phyloP scores from a whole-genome alignment of 495 filamentous ascomycete genomes.

The Cercophora newfieldiana region DNA sequence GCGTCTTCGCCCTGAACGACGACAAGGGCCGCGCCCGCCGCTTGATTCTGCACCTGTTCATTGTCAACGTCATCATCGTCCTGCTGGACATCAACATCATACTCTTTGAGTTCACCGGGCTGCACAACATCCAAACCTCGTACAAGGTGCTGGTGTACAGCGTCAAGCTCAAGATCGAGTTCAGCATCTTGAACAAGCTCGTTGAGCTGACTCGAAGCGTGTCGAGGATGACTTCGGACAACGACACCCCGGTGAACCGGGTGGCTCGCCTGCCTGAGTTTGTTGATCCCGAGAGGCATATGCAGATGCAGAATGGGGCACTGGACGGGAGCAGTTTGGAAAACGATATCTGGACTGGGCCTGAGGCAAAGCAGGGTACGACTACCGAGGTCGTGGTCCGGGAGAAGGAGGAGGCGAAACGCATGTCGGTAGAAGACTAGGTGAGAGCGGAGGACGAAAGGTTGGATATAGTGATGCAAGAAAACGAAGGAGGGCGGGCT shows the following conservation, averaged over 20 bases:
- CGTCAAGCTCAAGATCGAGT: conserved; percentile 68
- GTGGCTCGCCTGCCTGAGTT: not conserved
- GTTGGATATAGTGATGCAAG: no score
- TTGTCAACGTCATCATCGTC: conserved; percentile 55
- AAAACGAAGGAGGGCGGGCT: no score
- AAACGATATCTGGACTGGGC: not conserved
- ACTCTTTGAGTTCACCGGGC: conserved; percentile 41
- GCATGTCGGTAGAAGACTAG: not conserved
- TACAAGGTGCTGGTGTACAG: conserved; percentile 64
- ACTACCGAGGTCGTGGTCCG: not conserved
- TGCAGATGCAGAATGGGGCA: not conserved
- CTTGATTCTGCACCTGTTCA: not conserved
- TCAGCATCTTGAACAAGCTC: conserved; percentile 53
- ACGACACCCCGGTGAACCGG: not conserved
- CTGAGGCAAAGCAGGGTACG: not conserved
- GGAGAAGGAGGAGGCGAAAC: not conserved
- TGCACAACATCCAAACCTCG: conserved; percentile 57
- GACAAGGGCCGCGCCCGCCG: not conserved
- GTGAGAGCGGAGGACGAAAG: no score
- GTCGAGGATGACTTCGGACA: conserved; percentile 1
- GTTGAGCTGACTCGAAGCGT: not conserved
- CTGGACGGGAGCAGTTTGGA: not conserved
- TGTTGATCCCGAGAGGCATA: not conserved
- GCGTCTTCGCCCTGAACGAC: not conserved
- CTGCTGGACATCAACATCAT: conserved; percentile 61